Conservation (phyloP, 2,329 filamentous ascomycete species). For the Domatiomyces catenatus region DNA sequence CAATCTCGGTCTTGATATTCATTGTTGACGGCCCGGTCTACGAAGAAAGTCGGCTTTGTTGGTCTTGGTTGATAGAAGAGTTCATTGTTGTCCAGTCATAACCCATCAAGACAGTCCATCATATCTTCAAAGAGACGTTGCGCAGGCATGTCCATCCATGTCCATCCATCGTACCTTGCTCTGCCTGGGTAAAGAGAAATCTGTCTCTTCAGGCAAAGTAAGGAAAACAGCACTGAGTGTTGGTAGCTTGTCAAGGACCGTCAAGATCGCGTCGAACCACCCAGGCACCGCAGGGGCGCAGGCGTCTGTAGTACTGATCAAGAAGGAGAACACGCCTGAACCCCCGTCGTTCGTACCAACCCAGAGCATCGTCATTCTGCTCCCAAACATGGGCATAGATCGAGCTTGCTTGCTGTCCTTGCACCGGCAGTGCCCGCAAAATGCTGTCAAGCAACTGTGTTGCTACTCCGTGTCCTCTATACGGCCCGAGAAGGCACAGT, state of each 20-base stretch:
- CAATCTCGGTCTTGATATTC: not conserved
- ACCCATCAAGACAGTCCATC: not conserved
- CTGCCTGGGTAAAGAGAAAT: too few relatives aligned
- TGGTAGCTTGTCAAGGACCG: not conserved
- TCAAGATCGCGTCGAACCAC: slow-evolving; percentile 26
- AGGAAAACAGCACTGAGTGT: not conserved
- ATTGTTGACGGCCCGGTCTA: not conserved
- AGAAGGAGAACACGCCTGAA: slow-evolving; percentile 39
- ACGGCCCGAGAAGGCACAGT: slow-evolving; percentile 43
- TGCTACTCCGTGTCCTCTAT: slow-evolving; percentile 43
- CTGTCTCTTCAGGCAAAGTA: too few relatives aligned
- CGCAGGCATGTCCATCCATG: not conserved
- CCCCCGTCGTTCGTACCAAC: slow-evolving; percentile 45
- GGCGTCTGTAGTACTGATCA: slow-evolving; percentile 42
- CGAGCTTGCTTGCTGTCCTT: slow-evolving; percentile 23
- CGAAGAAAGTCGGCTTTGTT: not conserved
- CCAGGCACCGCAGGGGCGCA: slow-evolving; percentile 41
- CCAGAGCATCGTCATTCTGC: slow-evolving; percentile 42
- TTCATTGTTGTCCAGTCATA: not conserved
- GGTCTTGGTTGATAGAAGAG: not conserved
- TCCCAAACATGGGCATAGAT: slow-evolving; percentile 52
- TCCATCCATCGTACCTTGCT: not conserved
- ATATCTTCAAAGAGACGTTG: not conserved
- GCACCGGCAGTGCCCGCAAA: slow-evolving; percentile 15
- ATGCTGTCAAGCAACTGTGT: slow-evolving; percentile 36